Percentiles rank a stretch among this genome's conserved stretches.
These are phyloP conservation scores for Cardamine chenopodiifolia DNA, from an alignment of 345 rosid genomes.

Conservation along the genomic window DNA sequence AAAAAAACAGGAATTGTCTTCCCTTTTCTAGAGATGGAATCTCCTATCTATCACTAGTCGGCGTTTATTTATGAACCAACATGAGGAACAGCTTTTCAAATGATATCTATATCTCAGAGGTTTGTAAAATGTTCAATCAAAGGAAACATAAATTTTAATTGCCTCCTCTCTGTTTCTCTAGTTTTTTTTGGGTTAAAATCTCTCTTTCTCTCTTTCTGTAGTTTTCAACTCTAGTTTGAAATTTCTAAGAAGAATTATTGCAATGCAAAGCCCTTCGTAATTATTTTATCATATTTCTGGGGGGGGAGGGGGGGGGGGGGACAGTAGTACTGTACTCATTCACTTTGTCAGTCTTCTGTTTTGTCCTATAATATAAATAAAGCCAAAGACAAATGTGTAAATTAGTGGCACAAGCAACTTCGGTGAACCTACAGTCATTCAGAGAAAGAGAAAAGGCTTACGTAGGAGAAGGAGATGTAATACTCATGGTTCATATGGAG, in stretches of 20 bases:
- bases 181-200: no score
- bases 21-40: slow-evolving; percentile 3
- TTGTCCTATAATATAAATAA: not conserved
- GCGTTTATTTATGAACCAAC: slow-evolving; percentile 1
- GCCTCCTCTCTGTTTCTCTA: not conserved
- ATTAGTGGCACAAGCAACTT: slow-evolving; percentile 27
- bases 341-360: slow-evolving; percentile 12
- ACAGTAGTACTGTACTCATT: not conserved
- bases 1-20: slow-evolving; percentile 13
- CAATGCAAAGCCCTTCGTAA: not conserved
- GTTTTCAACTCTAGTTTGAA: not conserved
- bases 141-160: not conserved
- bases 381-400: slow-evolving; percentile 24
- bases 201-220: not conserved
- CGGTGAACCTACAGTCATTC: slow-evolving; percentile 14
- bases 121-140: slow-evolving; percentile 2
- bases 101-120: not conserved
- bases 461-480: slow-evolving; percentile 20
- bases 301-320: no score
- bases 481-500: slow-evolving; percentile 10
- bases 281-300: not conserved
- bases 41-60: not conserved
- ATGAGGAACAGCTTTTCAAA: not conserved
- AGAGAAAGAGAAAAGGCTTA: slow-evolving; percentile 26
- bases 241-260: not conserved